phyloP scores from a whole-genome alignment of 108 stramenopile species.

The Pseudonitzschia multiseries region DNA sequence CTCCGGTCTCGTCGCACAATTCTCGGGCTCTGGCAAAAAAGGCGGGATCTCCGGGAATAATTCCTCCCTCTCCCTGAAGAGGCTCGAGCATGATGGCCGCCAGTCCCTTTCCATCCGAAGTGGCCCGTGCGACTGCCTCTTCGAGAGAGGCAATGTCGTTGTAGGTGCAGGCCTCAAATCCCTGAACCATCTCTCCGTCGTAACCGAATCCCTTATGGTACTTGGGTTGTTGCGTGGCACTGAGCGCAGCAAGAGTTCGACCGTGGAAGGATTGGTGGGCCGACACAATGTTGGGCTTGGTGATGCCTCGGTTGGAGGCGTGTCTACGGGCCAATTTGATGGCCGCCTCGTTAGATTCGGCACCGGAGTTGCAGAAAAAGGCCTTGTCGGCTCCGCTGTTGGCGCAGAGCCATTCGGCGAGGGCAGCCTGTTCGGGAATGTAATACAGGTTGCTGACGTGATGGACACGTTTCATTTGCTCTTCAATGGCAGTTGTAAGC shows the following conservation, averaged over 20 bases:
- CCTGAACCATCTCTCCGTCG: constrained; percentile 84
- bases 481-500: constrained; percentile 72
- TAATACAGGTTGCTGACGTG: constrained; percentile 96
- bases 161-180: constrained; percentile 89
- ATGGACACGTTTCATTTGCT: constrained; percentile 87
- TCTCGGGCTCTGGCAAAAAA: constrained; percentile 82
- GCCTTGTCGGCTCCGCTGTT: constrained; percentile 91
- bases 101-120: constrained; percentile 78
- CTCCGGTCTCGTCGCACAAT: constrained; percentile 84
- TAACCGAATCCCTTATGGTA: constrained; percentile 92
- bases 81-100: constrained; percentile 96
- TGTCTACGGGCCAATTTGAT: constrained; percentile 94
- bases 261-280: constrained; percentile 95
- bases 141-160: constrained; percentile 86
- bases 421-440: constrained; percentile 84
- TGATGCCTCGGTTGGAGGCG: constrained; percentile 73
- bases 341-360: constrained; percentile 97
- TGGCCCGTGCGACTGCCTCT: constrained; percentile 65
- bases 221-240: constrained; percentile 96
- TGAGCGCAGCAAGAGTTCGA: constrained; percentile 91
- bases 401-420: constrained; percentile 91
- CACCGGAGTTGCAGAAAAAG: constrained; percentile 98
- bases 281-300: constrained; percentile 92
- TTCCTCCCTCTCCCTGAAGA: constrained; percentile 97
- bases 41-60: constrained; percentile 78